phyloP scores from a whole-genome alignment of 2,329 filamentous ascomycete species.

The Knoxdaviesia proteae region DNA sequence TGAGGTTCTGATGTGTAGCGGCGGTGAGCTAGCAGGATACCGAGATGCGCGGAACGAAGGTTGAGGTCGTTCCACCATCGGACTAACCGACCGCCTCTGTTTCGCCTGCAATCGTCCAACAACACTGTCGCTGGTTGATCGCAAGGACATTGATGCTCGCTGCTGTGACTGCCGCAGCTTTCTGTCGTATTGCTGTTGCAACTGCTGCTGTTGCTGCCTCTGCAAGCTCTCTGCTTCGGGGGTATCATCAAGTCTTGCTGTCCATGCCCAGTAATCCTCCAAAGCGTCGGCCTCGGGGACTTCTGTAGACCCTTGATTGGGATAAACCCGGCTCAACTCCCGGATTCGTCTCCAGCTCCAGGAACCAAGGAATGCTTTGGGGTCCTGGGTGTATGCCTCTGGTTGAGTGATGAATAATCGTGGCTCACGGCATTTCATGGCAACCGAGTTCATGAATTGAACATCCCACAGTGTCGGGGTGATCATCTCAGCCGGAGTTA shows the following conservation, averaged over 20 bases:
- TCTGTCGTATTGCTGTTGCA: too few relatives aligned
- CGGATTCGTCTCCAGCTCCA: slow-evolving; percentile 57
- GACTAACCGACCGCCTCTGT: too few relatives aligned
- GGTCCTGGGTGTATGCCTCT: slow-evolving; percentile 51
- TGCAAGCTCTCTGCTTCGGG: too few relatives aligned
- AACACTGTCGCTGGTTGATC: too few relatives aligned
- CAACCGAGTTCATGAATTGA: slow-evolving; percentile 47
- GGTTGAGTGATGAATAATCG: slow-evolving; percentile 58
- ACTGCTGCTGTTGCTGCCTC: too few relatives aligned
- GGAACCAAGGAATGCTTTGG: slow-evolving; percentile 25
- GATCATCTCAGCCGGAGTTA: slow-evolving; percentile 51
- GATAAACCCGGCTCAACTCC: slow-evolving; percentile 35
- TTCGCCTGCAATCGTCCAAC: too few relatives aligned
- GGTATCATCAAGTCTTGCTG: slow-evolving; percentile 38
- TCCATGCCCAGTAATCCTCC: slow-evolving; percentile 48
- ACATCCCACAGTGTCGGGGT: slow-evolving; percentile 53
- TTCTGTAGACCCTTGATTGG: slow-evolving; percentile 17
- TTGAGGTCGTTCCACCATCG: too few relatives aligned
- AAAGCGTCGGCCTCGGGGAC: slow-evolving; percentile 39
- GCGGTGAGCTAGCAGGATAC: too few relatives aligned
- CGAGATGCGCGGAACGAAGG: too few relatives aligned
- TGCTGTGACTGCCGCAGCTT: too few relatives aligned
- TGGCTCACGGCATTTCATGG: slow-evolving; percentile 49
- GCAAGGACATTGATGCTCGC: too few relatives aligned
- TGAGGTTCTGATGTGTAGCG: too few relatives aligned